These are phyloP conservation scores for sorghum (Sorghum bicolor) DNA, from an alignment of 176 grass and related monocot species.

Conservation along the genomic window DNA sequence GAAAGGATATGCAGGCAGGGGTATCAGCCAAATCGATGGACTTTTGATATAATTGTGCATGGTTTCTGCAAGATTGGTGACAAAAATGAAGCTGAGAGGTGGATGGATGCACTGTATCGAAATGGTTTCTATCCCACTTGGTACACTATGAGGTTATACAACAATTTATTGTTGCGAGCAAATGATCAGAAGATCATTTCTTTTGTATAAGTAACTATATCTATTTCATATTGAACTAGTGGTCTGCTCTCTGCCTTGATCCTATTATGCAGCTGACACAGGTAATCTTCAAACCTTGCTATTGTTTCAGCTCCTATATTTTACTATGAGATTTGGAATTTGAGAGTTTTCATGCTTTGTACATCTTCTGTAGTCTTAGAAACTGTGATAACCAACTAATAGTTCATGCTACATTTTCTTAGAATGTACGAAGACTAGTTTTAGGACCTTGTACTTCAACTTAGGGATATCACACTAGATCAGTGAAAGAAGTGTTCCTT, in stretches of 20 bases:
- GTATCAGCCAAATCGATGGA: slow-evolving; percentile 79
- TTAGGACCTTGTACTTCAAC: slow-evolving; percentile 20
- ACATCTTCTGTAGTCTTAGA: background rate
- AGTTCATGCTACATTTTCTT: slow-evolving; percentile 20
- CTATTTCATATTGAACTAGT: background rate
- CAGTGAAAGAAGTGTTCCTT: background rate
- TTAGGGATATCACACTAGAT: background rate
- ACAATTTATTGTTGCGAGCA: slow-evolving; percentile 27
- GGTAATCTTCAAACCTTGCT: slow-evolving; percentile 32
- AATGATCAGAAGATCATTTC: slow-evolving; percentile 36
- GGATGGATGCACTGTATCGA: slow-evolving; percentile 70
- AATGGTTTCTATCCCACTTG: slow-evolving; percentile 79
- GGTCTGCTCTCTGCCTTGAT: slow-evolving; percentile 12
- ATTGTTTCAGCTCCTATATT: slow-evolving; percentile 16
- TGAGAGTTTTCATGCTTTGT: slow-evolving; percentile 15
- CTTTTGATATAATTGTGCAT: slow-evolving; percentile 84
- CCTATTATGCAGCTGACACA: slow-evolving; percentile 14
- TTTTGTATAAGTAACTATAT: slow-evolving; percentile 41
- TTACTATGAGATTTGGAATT: slow-evolving; percentile 14
- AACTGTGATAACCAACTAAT: slow-evolving; percentile 3
- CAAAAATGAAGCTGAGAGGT: slow-evolving; percentile 77
- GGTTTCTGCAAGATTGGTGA: slow-evolving; percentile 80
- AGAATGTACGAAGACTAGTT: slow-evolving; percentile 5
- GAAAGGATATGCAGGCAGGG: slow-evolving; percentile 69
- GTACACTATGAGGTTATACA: slow-evolving; percentile 71